phyloP scores from a whole-genome alignment of 148 eudicot genomes.

The Nyssa sinensis region DNA sequence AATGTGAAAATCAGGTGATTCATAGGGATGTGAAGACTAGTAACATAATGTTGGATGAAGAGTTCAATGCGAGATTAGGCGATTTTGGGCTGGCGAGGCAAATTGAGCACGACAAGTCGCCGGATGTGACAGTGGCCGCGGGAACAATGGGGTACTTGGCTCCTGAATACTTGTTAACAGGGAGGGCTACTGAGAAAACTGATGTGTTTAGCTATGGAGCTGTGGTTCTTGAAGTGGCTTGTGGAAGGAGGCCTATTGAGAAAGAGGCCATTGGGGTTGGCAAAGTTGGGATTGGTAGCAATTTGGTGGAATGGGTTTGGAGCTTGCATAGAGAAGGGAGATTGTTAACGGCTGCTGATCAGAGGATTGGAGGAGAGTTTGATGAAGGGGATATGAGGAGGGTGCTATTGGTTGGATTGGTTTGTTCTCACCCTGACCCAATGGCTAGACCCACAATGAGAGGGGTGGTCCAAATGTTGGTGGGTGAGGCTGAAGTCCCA shows the following conservation, averaged over 20 bases:
- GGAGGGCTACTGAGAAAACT: constrained; percentile 66
- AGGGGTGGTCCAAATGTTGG: constrained; percentile 67
- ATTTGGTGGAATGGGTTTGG: constrained; percentile 91
- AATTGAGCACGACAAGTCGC: constrained; percentile 71
- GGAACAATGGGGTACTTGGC: constrained; percentile 93
- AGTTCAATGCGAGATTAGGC: constrained; percentile 58
- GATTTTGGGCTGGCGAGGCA: constrained; percentile 79
- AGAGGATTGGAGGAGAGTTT: constrained; percentile 45
- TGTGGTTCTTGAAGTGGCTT: constrained; percentile 73
- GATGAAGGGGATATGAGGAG: constrained; percentile 62
- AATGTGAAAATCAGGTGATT: constrained; percentile 75
- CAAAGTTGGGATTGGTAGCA: constrained; percentile 24
- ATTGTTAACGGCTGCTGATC: constrained; percentile 47
- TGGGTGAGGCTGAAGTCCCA: constrained; percentile 69
- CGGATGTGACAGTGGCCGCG: constrained; percentile 71
- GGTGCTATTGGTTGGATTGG: constrained; percentile 62
- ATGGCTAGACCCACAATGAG: constrained; percentile 61
- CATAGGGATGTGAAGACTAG: constrained; percentile 75
- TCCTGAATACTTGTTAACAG: constrained; percentile 69
- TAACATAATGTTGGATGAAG: constrained; percentile 80
- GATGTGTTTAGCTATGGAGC: constrained; percentile 79
- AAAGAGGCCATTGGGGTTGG: constrained; percentile 25
- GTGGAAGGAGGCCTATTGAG: constrained; percentile 76
- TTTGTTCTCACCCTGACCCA: constrained; percentile 76
- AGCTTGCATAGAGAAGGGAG: constrained; percentile 59